Evolutionary conservation across 441 rosid species (phyloP).

Genomic region (Bocquillonia castaneifolia): DNA sequence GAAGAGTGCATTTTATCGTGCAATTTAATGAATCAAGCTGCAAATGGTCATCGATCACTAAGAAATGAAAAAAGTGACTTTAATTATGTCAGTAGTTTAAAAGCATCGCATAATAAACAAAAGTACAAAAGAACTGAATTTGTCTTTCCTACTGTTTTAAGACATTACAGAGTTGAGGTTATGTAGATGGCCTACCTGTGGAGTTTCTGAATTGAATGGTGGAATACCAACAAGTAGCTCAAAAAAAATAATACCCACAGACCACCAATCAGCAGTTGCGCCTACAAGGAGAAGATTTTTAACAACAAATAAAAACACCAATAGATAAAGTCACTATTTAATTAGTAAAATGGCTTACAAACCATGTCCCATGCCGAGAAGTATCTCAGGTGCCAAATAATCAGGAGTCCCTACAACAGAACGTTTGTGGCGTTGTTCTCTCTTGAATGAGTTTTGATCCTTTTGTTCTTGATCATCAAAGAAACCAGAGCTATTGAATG

Average conservation of each 20-base stretch:
- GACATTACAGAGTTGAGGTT: not conserved
- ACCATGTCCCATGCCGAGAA: conserved; percentile 99
- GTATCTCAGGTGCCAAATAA: conserved; percentile 98
- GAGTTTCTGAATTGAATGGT: conserved; percentile 88
- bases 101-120: not conserved
- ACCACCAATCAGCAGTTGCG: conserved; percentile 99
- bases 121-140: not conserved
- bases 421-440: conserved; percentile 66
- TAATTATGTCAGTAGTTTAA: not conserved
- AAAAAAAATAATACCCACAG: conserved; percentile 87
- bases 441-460: conserved; percentile 37
- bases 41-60: not conserved
- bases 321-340: conserved; percentile 4
- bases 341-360: conserved; percentile 23
- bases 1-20: not conserved
- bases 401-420: conserved; percentile 93
- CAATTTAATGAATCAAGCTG: not conserved
- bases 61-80: not conserved
- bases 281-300: conserved; percentile 42
- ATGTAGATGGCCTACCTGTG: conserved; percentile 51
- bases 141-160: not conserved
- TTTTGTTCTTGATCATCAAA: conserved; percentile 51
- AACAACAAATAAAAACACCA: conserved; percentile 16
- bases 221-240: conserved; percentile 93
- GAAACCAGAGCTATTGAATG: conserved; percentile 49